Percentiles rank a stretch among this genome's conserved stretches.
These are phyloP conservation scores for Phialophora chinensis DNA, from an alignment of 2,329 filamentous ascomycete genomes.

Conservation along the genomic window DNA sequence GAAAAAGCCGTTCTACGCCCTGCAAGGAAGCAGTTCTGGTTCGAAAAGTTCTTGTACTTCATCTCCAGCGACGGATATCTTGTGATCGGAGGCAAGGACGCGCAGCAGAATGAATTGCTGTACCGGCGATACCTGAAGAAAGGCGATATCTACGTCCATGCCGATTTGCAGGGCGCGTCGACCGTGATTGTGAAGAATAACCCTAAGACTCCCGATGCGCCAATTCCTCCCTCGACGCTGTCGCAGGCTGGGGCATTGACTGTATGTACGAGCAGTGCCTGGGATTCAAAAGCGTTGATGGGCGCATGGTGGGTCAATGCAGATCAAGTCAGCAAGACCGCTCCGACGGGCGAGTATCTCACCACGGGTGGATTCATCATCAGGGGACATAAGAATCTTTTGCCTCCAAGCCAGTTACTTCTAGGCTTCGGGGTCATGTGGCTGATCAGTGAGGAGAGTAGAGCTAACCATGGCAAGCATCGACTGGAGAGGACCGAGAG, in stretches of 20 bases:
- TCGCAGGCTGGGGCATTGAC: constrained; percentile 86
- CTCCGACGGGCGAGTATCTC: constrained; percentile 78
- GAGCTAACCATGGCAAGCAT: constrained; percentile 78
- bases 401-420: constrained; percentile 84
- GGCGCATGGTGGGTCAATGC: constrained; percentile 94
- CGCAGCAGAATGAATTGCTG: constrained; percentile 88
- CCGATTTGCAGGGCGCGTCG: constrained; percentile 82
- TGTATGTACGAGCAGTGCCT: constrained; percentile 84
- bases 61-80: constrained; percentile 94
- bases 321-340: constrained; percentile 87
- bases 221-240: constrained; percentile 88
- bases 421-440: constrained; percentile 89
- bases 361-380: constrained; percentile 79
- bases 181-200: constrained; percentile 93
- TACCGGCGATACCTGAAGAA: constrained; percentile 85
- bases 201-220: constrained; percentile 74
- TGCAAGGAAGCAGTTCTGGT: constrained; percentile 86
- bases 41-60: constrained; percentile 96
- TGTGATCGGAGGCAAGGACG: constrained; percentile 85
- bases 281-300: constrained; percentile 97
- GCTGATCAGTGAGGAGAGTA: constrained; percentile 85
- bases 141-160: constrained; percentile 90
- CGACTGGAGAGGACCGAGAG: constrained; percentile 54
- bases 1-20: constrained; percentile 87
- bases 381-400: constrained; percentile 84